Conservation (phyloP, 1,284 basidiomycete genomes). For the Ustilago crameri region DNA sequence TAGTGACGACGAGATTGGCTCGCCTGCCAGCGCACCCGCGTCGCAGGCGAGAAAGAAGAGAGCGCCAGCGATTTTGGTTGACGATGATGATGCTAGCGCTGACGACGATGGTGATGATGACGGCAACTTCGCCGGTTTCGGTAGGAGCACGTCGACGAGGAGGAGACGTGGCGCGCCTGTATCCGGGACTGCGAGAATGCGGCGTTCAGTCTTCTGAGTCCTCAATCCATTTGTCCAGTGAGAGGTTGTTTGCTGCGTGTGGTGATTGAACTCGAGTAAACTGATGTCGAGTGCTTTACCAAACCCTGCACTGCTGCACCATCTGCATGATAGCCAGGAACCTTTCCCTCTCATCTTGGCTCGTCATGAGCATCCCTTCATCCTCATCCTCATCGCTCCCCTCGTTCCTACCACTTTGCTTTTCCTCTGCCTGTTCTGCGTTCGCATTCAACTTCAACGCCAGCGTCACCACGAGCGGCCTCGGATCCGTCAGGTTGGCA, state of each 20-base stretch:
- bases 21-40: slow-evolving; percentile 2
- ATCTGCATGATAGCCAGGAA: slow-evolving; percentile 79
- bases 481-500: slow-evolving; percentile 67
- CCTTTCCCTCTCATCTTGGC: slow-evolving; percentile 75
- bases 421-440: neutral
- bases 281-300: slow-evolving; percentile 17
- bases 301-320: slow-evolving; percentile 70
- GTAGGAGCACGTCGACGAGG: slow-evolving; percentile 22
- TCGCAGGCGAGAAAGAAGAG: neutral
- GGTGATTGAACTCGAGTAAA: too few relatives aligned
- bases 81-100: slow-evolving; percentile 17
- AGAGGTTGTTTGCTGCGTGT: too few relatives aligned
- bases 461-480: slow-evolving; percentile 44
- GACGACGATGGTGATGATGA: slow-evolving; percentile 19
- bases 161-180: slow-evolving; percentile 25
- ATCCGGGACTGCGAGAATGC: slow-evolving; percentile 2
- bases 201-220: slow-evolving; percentile 20
- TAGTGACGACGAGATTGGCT: slow-evolving; percentile 25
- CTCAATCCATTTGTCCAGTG: neutral
- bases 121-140: slow-evolving; percentile 51
- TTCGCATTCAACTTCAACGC: slow-evolving; percentile 21
- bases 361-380: slow-evolving; percentile 64
- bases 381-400: slow-evolving; percentile 56
- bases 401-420: neutral
- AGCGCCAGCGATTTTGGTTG: slow-evolving; percentile 4